A percentile compares a stretch with the other conserved stretches of the same genome.
phyloP scores from a whole-genome alignment of 2,329 filamentous ascomycete species.

The Fulvia fulva region DNA sequence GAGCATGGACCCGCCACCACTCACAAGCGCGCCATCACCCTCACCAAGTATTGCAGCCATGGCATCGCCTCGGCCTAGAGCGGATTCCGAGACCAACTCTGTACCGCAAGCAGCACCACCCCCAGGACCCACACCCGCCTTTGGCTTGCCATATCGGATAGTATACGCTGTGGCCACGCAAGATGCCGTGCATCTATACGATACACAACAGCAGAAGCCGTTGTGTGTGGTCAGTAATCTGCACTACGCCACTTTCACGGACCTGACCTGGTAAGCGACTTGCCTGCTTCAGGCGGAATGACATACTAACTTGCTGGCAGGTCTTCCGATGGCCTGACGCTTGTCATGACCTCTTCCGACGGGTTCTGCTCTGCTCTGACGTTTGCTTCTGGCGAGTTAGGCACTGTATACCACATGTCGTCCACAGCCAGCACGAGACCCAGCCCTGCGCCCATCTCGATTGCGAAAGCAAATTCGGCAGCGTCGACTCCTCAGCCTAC shows the following conservation, averaged over 20 bases:
- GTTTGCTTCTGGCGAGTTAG: slow-evolving; percentile 79
- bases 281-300: slow-evolving; percentile 19
- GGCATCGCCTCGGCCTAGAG: slow-evolving; percentile 47
- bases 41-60: slow-evolving; percentile 48
- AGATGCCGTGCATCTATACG: slow-evolving; percentile 89
- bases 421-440: slow-evolving; percentile 35
- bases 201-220: slow-evolving; percentile 93
- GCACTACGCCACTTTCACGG: slow-evolving; percentile 95
- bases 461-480: slow-evolving; percentile 35
- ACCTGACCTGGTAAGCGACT: slow-evolving; percentile 76
- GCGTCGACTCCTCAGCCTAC: slow-evolving; percentile 41
- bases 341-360: slow-evolving; percentile 96
- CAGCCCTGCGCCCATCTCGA: slow-evolving; percentile 38
- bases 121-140: slow-evolving; percentile 56
- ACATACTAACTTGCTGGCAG: slow-evolving; percentile 41
- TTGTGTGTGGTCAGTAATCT: slow-evolving; percentile 94
- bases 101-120: slow-evolving; percentile 46
- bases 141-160: slow-evolving; percentile 85
- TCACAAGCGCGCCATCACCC: slow-evolving; percentile 52
- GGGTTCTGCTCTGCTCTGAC: slow-evolving; percentile 93
- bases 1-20: slow-evolving; percentile 79
- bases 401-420: slow-evolving; percentile 72
- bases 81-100: slow-evolving; percentile 50
- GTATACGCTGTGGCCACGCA: slow-evolving; percentile 96
- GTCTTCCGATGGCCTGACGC: slow-evolving; percentile 70